Evolutionary conservation across 495 filamentous ascomycete species (phyloP), one percentile per base, ranked within the genome.

Genomic region (Hypoxylon cercidicola): DNA sequence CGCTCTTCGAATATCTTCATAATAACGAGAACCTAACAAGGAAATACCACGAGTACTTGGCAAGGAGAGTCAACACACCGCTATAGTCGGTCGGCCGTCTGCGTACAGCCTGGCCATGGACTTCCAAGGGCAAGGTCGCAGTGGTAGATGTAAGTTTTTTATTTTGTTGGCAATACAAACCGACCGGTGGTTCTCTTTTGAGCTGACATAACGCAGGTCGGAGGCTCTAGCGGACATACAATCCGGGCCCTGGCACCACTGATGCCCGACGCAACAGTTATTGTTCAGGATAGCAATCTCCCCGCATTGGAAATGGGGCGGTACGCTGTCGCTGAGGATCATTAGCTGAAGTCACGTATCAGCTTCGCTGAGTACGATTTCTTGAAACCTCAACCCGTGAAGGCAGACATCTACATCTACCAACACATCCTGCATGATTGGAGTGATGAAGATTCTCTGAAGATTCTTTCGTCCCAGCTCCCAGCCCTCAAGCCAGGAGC

Each of bases 181-280:
- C 41, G 18, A 21, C 16, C 4, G 9, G 15, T 16, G 9, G 9
- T 28, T 49, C 4, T 43, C 34, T 37, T 10, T 6, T 16, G n/a
- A 55, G 49, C 63, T 58, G 35, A 47, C 11, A 10, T 7, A 25
- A 4, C 15, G 34, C 54, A 79, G 60, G 58, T 79, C 15, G 80
- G 79, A n/a, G 79, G 80, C n/a, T 78, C 77, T 2, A 71, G 62
- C n/a, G 80, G 79, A 15, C 76, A 79, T 62, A 72, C 76, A 25
- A 66, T 71, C 21, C 57, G 71, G 18, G 74, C 69, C 10, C 60
- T 81, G 20, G 75, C 77, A 0, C 60, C 68, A 28, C 37, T 66
- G 18, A 76, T 73, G 55, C 71, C 74, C 4, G 57, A 72, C 16
- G 64, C 78, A 18, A 72, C 55, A 25, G 77, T 80, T 47, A 56